Base-by-base conservation (phyloP, 169 alveolate genomes). In the Cryptosporidium parvum region DNA sequence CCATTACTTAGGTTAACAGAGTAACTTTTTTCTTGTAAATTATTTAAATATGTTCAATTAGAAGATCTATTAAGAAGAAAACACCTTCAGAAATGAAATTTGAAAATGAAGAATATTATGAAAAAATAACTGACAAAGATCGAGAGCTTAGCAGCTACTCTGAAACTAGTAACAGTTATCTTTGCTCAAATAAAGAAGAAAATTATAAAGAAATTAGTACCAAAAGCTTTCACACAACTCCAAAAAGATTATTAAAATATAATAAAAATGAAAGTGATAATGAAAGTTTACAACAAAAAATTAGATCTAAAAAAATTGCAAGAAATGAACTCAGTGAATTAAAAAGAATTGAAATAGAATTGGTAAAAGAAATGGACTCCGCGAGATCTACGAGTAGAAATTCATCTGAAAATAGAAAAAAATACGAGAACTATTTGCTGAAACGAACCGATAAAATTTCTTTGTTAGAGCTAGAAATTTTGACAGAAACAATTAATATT, bases 351-450 rank as follows among this genome's bases (percentile, higher is more conserved):
- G 89, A 80, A 48, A 42, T 80, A 3, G 75, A 62, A 62, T 80
- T 80, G 18, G 89, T 39, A 16, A 80, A 65, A 51, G 89, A 80
- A 65, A 80, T 80, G 75, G 89, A 39, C 33, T 65, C 45, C 21
- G 75, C 89, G 62, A 80, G 52, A 62, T 45, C 48, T 16, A 39
- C 84, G n/a, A 65, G 72, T 10, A 56, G 35, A 80, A 61, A 42
- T 44, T 73, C 59, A 14, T 58, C 86, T 5, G 86, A 56, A 52
- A 14, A 58, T 53, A 73, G 86, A 56, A 59, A 42, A n/a, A 71
- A 71, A 35, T 16, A 33, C 7, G 85, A 51, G 52, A 14, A 33
- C 6, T 29, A 0, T 35, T n/a, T 1, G 18, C 18, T 59, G 48
- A 59, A 52, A 14, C 35, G n/a, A 33, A 56, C 21, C 14, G 68